A percentile compares a stretch with the other conserved stretches of the same genome.
phyloP scores from a whole-genome alignment of 2,329 filamentous ascomycete species.

The Fusarium redolens region DNA sequence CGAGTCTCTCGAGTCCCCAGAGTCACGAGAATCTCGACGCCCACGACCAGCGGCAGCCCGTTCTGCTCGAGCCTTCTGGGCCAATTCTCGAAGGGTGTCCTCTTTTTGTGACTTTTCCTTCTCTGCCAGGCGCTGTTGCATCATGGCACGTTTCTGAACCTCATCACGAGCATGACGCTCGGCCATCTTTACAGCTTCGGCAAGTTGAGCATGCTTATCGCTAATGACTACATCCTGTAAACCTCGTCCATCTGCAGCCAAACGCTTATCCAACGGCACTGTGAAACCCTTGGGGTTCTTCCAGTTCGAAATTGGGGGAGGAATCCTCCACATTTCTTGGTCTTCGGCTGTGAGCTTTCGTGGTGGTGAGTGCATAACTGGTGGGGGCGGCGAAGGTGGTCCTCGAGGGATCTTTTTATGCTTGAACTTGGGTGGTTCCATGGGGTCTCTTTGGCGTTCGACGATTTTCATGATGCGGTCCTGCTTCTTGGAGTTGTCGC shows the following conservation, averaged over 20 bases:
- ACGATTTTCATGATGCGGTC: slow-evolving; percentile 99
- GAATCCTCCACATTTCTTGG: slow-evolving; percentile 93
- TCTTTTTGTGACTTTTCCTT: slow-evolving; percentile 97
- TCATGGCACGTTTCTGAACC: slow-evolving; percentile 88
- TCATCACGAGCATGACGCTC: slow-evolving; percentile 96
- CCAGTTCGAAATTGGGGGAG: slow-evolving; percentile 94
- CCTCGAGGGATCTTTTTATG: slow-evolving; percentile 97
- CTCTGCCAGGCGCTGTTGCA: slow-evolving; percentile 96
- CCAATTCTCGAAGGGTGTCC: slow-evolving; percentile 86
- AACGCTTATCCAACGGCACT: slow-evolving; percentile 91
- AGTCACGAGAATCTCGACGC: slow-evolving; percentile 51
- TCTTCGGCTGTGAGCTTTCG: slow-evolving; percentile 96
- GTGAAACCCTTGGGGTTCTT: slow-evolving; percentile 99
- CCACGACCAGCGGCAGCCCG: slow-evolving; percentile 66
- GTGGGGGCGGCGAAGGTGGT: slow-evolving; percentile 90
- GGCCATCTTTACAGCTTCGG: slow-evolving; percentile 92
- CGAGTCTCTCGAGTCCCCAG: slow-evolving; percentile 55
- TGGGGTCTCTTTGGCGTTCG: slow-evolving; percentile 89
- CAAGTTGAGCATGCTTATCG: slow-evolving; percentile 97
- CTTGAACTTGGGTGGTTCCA: slow-evolving; percentile 98
- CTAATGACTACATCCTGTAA: slow-evolving; percentile 96
- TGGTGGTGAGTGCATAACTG: slow-evolving; percentile 94
- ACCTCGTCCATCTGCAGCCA: slow-evolving; percentile 92
- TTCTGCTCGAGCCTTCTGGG: slow-evolving; percentile 92
- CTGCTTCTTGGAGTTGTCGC: slow-evolving; percentile 84